phyloP scores from a whole-genome alignment of 371 early-diverging fungal genomes.

The Apophysomyces trapeziformis region DNA sequence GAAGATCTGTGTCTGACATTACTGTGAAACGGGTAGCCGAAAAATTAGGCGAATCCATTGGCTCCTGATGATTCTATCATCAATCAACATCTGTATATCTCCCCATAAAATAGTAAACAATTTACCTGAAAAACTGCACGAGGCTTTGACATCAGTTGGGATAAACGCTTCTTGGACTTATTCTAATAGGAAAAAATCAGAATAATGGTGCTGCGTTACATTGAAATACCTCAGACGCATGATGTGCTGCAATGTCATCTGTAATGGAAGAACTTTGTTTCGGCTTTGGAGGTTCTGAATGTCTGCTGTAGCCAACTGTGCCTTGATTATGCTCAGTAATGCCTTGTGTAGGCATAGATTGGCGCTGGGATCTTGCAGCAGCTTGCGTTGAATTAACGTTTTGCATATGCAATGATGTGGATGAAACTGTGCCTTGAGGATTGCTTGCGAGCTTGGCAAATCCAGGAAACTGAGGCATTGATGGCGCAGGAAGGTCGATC shows the following conservation, averaged over 20 bases:
- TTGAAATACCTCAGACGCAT: conserved; percentile 4
- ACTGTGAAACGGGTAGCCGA: conserved; percentile 13
- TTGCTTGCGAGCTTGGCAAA: conserved; percentile 39
- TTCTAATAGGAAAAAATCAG: conserved; percentile 10
- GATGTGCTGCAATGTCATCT: not conserved
- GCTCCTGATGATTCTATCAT: conserved; percentile 7
- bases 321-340: conserved; percentile 1
- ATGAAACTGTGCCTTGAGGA: conserved; percentile 33
- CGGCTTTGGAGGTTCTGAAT: conserved; percentile 6
- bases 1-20: conserved; percentile 22
- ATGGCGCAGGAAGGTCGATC: conserved; percentile 19
- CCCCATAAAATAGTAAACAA: not conserved
- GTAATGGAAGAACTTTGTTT: conserved; percentile 1
- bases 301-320: conserved; percentile 10
- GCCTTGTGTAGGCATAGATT: conserved; percentile 23
- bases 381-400: conserved; percentile 28
- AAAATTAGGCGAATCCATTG: conserved; percentile 9
- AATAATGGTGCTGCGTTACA: not conserved
- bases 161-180: conserved; percentile 28
- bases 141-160: conserved; percentile 47
- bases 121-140: conserved; percentile 41
- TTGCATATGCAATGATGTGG: conserved; percentile 31
- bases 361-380: conserved; percentile 20
- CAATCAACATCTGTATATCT: not conserved
- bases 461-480: conserved; percentile 43